Conservation (phyloP, 164 flowering plant species). For the Dillenia turbinata region DNA sequence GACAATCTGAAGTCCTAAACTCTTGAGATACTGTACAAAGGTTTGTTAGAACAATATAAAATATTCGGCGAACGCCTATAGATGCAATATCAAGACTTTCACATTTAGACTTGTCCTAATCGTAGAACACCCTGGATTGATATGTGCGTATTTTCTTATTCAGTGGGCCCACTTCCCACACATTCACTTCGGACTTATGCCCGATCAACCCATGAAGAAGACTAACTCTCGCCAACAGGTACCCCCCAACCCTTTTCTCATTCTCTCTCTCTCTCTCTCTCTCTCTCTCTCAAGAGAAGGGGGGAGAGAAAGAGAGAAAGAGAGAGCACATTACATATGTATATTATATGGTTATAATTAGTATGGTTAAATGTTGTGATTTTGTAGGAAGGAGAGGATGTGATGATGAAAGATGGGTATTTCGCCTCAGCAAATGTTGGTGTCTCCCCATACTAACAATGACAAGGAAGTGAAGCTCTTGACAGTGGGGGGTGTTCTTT, state of each 20-base stretch:
- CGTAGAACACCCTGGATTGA: too few relatives aligned
- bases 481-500: slow-evolving; percentile 6
- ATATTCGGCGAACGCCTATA: too few relatives aligned
- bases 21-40: not conserved
- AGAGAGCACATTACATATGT: too few relatives aligned
- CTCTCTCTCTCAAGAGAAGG: too few relatives aligned
- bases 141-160: not conserved
- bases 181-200: slow-evolving; percentile 94
- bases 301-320: too few relatives aligned
- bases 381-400: slow-evolving; percentile 70
- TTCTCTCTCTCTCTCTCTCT: not conserved
- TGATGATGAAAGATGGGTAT: slow-evolving; percentile 70
- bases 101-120: too few relatives aligned
- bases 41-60: not conserved
- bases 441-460: slow-evolving; percentile 58
- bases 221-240: slow-evolving; percentile 72
- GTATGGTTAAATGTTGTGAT: not conserved
- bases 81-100: too few relatives aligned
- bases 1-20: too few relatives aligned
- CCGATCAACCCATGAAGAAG: slow-evolving; percentile 76
- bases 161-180: slow-evolving; percentile 99
- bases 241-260: slow-evolving; percentile 1
- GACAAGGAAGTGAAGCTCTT: not conserved
- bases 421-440: slow-evolving; percentile 73
- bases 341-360: not conserved